These are phyloP conservation scores for Suillus ampliporus DNA, from an alignment of 768 basidiomycete genomes.

Conservation along the genomic window DNA sequence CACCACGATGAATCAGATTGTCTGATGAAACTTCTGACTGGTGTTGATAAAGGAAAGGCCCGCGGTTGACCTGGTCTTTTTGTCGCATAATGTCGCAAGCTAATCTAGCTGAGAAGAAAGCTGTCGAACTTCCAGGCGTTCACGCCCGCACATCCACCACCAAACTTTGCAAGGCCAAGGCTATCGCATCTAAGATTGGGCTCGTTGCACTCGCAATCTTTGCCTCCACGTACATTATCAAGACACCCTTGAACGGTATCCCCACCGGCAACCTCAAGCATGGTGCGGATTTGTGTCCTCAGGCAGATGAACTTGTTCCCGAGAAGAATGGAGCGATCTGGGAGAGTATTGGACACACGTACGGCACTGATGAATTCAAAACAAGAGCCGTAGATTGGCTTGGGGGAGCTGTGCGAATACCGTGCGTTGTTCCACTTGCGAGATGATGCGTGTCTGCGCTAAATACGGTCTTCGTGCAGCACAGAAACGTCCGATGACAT, in stretches of 20 bases:
- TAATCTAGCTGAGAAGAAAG: background rate
- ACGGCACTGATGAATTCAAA: slow-evolving; percentile 42
- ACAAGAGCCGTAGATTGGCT: slow-evolving; percentile 43
- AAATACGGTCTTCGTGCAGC: slow-evolving; percentile 31
- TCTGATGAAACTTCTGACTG: no score
- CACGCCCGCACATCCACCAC: background rate
- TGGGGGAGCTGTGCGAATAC: slow-evolving; percentile 46
- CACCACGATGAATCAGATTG: no score
- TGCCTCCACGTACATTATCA: slow-evolving; percentile 17
- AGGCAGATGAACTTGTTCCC: slow-evolving; percentile 38
- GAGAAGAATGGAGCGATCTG: slow-evolving; percentile 40
- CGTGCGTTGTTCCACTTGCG: slow-evolving; percentile 31
- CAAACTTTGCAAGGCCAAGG: slow-evolving; percentile 35
- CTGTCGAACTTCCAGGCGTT: background rate
- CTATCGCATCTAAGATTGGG: slow-evolving; percentile 11
- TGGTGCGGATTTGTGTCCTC: slow-evolving; percentile 37
- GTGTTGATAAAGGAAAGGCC: no score
- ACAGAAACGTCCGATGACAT: slow-evolving; percentile 58
- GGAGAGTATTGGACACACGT: slow-evolving; percentile 33
- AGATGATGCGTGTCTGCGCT: background rate
- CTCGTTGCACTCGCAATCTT: slow-evolving; percentile 23
- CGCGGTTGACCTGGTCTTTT: background rate
- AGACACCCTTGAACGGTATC: slow-evolving; percentile 3
- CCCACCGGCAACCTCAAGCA: background rate
- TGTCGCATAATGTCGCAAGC: background rate